Percentiles rank a stretch among this genome's conserved stretches.
These are phyloP conservation scores for Eucalyptus curtisii DNA, from an alignment of 345 rosid genomes.

Conservation along the genomic window DNA sequence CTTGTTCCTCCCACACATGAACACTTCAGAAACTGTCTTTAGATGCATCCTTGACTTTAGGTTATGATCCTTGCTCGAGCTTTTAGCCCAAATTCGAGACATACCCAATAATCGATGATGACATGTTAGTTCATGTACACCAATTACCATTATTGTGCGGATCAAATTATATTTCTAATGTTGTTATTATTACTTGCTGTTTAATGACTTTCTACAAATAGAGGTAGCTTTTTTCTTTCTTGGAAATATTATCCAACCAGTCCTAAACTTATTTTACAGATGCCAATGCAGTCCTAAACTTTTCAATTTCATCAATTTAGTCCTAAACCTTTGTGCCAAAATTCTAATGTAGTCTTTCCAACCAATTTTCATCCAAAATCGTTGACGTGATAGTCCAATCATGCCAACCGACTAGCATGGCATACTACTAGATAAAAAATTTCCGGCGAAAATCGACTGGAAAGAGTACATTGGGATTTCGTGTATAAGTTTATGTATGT, in stretches of 20 bases:
- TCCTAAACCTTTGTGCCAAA: neutral
- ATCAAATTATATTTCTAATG: neutral
- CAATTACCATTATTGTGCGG: neutral
- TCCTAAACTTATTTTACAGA: neutral
- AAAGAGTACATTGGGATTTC: neutral
- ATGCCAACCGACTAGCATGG: accelerated
- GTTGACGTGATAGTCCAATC: neutral
- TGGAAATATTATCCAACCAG: neutral
- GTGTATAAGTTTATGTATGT: neutral
- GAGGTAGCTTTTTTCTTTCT: neutral
- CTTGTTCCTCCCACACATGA: neutral
- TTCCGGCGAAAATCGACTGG: accelerated
- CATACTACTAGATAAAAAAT: neutral
- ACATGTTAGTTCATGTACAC: neutral
- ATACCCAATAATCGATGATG: neutral
- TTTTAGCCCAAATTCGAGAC: neutral
- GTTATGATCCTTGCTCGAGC: neutral
- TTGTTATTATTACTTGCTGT: neutral
- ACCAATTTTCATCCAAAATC: neutral
- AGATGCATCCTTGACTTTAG: neutral
- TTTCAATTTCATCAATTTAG: neutral
- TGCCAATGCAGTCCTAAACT: neutral
- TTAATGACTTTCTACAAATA: neutral
- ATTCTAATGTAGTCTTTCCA: neutral
- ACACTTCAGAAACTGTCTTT: too few species aligned